Evolutionary conservation across 1,284 basidiomycete genomes (phyloP).

Genomic region (Trichosporon sp.): DNA sequence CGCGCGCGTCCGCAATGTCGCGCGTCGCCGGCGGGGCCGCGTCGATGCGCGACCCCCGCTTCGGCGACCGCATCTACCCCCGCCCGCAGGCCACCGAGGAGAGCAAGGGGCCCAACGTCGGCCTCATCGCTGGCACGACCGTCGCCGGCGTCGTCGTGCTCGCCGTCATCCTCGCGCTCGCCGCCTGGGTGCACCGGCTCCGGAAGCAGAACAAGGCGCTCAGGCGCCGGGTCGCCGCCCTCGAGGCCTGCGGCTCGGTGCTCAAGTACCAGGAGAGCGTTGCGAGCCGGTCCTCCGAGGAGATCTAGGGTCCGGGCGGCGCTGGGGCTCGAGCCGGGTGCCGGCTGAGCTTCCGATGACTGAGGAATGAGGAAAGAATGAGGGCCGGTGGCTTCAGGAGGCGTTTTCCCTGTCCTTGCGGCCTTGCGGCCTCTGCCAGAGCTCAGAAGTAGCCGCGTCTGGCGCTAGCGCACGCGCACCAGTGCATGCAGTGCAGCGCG

Average conservation of each 20-base stretch:
- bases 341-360: background rate
- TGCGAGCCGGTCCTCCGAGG: background rate
- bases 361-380: background rate
- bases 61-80: background rate
- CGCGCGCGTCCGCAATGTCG: too few relatives aligned
- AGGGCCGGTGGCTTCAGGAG: background rate
- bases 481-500: too few relatives aligned
- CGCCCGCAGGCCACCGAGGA: background rate
- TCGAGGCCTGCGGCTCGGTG: too few relatives aligned
- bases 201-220: background rate
- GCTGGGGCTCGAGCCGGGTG: background rate
- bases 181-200: background rate
- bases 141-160: background rate
- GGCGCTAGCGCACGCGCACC: too few relatives aligned
- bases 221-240: background rate
- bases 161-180: background rate
- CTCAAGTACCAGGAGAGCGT: background rate
- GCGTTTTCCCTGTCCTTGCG: background rate
- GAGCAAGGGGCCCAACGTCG: background rate
- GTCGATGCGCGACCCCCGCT: background rate
- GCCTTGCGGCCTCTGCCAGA: background rate
- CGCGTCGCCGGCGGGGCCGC: background rate
- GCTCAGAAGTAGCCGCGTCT: background rate
- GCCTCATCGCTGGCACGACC: background rate
- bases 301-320: background rate